Conservation (phyloP, 331 rosid genomes). For the Dryas integrifolia region DNA sequence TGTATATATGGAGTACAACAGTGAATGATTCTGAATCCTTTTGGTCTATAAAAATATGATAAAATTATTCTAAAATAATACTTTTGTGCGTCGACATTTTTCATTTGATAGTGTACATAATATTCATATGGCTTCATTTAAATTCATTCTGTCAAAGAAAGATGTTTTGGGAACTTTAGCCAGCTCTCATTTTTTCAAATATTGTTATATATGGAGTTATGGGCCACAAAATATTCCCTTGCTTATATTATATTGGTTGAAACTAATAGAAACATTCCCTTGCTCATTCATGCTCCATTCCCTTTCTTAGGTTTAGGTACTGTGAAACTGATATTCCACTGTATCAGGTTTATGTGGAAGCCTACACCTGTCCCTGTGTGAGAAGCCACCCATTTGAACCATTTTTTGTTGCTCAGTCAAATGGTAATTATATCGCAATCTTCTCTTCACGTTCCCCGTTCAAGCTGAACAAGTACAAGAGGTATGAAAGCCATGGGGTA, state of each 20-base stretch:
- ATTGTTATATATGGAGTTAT: background rate
- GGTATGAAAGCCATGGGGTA: slow-evolving; percentile 70
- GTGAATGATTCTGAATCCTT: background rate
- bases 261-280: no score
- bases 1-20: background rate
- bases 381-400: slow-evolving; percentile 73
- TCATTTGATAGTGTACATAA: background rate
- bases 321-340: slow-evolving; percentile 24
- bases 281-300: background rate
- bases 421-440: slow-evolving; percentile 71
- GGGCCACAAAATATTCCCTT: no score
- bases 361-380: slow-evolving; percentile 79
- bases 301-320: slow-evolving; percentile 13
- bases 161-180: background rate
- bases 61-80: background rate
- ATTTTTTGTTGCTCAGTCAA: slow-evolving; percentile 76
- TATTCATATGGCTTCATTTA: background rate
- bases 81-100: background rate
- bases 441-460: slow-evolving; percentile 71
- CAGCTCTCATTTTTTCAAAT: background rate
- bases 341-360: slow-evolving; percentile 84
- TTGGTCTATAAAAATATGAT: background rate
- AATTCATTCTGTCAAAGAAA: background rate
- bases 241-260: no score
- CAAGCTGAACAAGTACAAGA: slow-evolving; percentile 82